A percentile compares a stretch with the other conserved stretches of the same genome.
phyloP scores from a whole-genome alignment of 176 grass and related monocot genomes.

The Musa troglodytarum region DNA sequence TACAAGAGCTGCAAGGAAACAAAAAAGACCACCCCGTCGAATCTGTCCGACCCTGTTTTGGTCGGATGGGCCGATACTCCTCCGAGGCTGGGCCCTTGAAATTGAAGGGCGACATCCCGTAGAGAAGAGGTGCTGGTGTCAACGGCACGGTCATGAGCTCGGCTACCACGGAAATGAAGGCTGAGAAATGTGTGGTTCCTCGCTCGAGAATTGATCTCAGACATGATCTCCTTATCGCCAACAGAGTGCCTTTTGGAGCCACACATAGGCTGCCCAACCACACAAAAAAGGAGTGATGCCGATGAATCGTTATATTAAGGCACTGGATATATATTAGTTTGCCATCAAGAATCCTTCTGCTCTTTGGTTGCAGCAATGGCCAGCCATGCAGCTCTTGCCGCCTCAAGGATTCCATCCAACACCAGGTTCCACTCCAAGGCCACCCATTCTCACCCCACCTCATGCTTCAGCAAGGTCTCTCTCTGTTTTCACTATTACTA shows the following conservation, averaged over 20 bases:
- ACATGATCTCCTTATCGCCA: neutral
- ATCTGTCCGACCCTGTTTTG: too few species aligned
- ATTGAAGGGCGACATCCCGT: too few species aligned
- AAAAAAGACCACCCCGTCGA: too few species aligned
- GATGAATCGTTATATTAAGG: neutral
- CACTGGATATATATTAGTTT: neutral
- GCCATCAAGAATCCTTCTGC: neutral
- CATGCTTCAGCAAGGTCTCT: slow-evolving; percentile 15
- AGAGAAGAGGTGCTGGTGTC: neutral
- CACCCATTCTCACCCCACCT: slow-evolving; percentile 9
- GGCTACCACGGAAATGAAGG: neutral
- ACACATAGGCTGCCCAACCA: neutral
- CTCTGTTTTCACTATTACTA: neutral
- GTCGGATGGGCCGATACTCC: too few species aligned
- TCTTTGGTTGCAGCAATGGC: slow-evolving; percentile 52
- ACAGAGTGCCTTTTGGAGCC: neutral
- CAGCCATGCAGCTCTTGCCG: slow-evolving; percentile 81
- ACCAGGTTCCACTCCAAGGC: slow-evolving; percentile 47
- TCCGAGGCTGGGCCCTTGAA: too few species aligned
- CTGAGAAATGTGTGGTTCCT: slow-evolving; percentile 4
- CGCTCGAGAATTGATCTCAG: neutral
- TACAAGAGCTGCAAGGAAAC: too few species aligned
- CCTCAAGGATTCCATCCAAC: slow-evolving; percentile 60
- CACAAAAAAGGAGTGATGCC: neutral
- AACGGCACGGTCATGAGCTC: neutral